A percentile compares a stretch with the other conserved stretches of the same genome.
phyloP scores from a whole-genome alignment of 768 basidiomycete genomes.

The Nevesoporus exiguus region DNA sequence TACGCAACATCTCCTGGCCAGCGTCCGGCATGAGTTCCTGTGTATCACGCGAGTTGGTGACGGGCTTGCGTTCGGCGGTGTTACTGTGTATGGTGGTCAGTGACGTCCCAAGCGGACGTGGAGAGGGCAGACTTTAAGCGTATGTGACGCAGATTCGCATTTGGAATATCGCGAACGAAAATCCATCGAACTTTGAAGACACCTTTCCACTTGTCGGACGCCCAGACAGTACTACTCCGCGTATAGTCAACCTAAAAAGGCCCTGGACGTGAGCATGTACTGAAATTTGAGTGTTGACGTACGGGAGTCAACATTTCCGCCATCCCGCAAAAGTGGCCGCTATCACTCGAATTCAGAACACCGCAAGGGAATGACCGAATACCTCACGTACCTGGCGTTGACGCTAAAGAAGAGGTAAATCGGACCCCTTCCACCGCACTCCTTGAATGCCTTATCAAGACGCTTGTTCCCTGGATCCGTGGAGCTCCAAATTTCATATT shows the following conservation, averaged over 20 bases:
- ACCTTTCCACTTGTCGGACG: conserved; percentile 99
- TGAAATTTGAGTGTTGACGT: conserved; percentile 22
- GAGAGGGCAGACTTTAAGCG: conserved; percentile 59
- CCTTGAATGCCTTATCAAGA: conserved; percentile 95
- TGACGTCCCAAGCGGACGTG: conserved; percentile 1
- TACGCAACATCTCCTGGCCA: conserved; percentile 93
- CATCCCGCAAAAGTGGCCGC: conserved; percentile 98
- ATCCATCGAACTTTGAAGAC: conserved; percentile 99
- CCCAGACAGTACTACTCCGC: conserved; percentile 95
- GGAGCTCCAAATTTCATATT: conserved; percentile 97
- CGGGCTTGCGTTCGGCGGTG: conserved; percentile 96
- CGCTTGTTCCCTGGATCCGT: conserved; percentile 97
- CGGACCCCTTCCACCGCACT: conserved; percentile 85
- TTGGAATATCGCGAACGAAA: conserved; percentile 94
- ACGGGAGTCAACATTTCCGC: conserved; percentile 97
- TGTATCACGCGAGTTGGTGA: conserved; percentile 97
- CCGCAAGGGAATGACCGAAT: not conserved
- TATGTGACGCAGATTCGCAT: conserved; percentile 85
- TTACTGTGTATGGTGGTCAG: conserved; percentile 54
- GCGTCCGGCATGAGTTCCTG: conserved; percentile 96
- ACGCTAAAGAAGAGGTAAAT: conserved; percentile 99
- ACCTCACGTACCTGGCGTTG: conserved; percentile 64
- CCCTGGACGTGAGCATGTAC: not conserved
- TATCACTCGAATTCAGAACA: conserved; percentile 29
- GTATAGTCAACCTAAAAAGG: conserved; percentile 78